These are phyloP conservation scores for Meyerozyma athensensis DNA, from an alignment of 1,139 yeast genomes.

Conservation along the genomic window DNA sequence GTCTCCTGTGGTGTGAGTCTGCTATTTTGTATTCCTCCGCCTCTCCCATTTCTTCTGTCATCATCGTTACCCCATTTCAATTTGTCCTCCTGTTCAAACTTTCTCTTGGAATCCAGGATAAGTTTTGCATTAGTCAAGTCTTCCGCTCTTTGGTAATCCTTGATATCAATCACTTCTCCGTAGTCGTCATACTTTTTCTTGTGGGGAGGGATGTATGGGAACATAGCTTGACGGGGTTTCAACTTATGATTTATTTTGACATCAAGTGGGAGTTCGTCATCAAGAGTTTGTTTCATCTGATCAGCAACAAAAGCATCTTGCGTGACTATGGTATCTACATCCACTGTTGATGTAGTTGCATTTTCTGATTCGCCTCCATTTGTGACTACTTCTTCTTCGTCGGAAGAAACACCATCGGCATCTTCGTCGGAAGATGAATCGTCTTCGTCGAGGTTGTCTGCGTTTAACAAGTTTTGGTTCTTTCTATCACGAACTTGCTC, in stretches of 20 bases:
- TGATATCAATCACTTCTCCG: conserved; percentile 64
- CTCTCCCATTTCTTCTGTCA: conserved; percentile 16
- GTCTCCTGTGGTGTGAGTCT: conserved; percentile 44
- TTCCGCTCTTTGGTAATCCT: conserved; percentile 62
- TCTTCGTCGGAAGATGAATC: conserved; percentile 38
- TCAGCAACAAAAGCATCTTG: conserved; percentile 42
- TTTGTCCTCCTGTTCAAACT: conserved; percentile 28
- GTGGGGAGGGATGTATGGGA: conserved; percentile 52
- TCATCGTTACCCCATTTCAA: conserved; percentile 29
- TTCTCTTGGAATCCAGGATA: conserved; percentile 25
- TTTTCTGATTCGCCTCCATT: conserved; percentile 8
- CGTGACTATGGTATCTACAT: conserved; percentile 30
- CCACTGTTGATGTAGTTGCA: conserved; percentile 8
- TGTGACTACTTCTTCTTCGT: conserved; percentile 10
- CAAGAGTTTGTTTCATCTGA: conserved; percentile 34
- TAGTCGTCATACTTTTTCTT: conserved; percentile 75
- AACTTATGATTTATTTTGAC: conserved; percentile 54
- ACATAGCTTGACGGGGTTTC: conserved; percentile 68
- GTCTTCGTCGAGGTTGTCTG: conserved; percentile 33
- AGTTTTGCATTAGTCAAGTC: conserved; percentile 37
- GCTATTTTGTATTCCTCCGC: conserved; percentile 20
- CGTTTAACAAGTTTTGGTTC: conserved; percentile 49
- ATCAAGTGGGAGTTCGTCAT: conserved; percentile 48
- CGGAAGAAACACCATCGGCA: conserved; percentile 19
- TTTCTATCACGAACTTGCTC: conserved; percentile 54